These are phyloP conservation scores for Monilinia polystroma DNA, from an alignment of 2,329 filamentous ascomycete genomes.

Conservation along the genomic window DNA sequence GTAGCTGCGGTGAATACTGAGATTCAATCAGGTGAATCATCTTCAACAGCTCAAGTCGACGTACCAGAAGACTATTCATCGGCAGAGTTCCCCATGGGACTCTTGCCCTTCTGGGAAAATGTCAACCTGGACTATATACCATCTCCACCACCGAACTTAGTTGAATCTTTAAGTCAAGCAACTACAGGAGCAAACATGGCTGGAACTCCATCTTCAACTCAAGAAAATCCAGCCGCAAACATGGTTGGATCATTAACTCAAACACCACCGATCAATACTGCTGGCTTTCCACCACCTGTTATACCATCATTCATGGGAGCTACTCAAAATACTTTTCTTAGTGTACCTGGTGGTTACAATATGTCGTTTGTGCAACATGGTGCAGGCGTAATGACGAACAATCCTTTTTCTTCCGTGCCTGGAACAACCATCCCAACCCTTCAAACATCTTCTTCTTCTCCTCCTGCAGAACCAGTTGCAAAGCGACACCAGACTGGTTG, in stretches of 20 bases:
- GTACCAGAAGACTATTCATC: background rate
- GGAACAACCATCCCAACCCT: background rate
- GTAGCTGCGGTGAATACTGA: background rate
- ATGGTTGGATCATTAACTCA: background rate
- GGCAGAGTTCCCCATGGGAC: background rate
- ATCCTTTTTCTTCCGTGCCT: background rate
- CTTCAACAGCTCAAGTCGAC: background rate
- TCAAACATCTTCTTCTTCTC: background rate
- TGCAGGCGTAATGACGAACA: background rate
- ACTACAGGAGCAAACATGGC: background rate
- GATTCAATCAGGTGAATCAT: background rate
- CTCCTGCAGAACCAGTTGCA: background rate
- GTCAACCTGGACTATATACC: no score
- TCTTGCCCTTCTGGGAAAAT: background rate
- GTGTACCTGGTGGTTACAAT: conserved; percentile 3
- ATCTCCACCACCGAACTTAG: background rate
- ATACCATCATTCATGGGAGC: background rate
- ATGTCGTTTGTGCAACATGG: background rate
- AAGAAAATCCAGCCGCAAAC: background rate
- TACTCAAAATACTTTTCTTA: background rate
- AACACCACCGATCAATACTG: background rate
- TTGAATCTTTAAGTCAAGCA: background rate
- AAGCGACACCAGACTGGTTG: no score
- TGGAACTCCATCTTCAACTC: background rate
- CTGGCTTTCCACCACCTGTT: background rate